These are phyloP conservation scores for Capillidium heterosporum DNA, from an alignment of 371 early-diverging fungal genomes.

Conservation along the genomic window DNA sequence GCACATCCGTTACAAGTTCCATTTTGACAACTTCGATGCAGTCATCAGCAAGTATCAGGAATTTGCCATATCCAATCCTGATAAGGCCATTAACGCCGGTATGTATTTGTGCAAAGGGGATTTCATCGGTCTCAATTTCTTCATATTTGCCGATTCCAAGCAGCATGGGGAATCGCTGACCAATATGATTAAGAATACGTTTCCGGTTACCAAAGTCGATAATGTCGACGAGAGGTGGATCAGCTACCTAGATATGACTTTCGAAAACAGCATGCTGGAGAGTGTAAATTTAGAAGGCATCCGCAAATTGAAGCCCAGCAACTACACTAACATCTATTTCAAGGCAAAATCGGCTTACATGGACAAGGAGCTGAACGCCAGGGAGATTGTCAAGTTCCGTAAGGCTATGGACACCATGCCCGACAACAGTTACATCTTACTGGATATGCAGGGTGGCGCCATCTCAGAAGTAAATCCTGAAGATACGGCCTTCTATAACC, in stretches of 20 bases:
- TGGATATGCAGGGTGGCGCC: constrained; percentile 4
- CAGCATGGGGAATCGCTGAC: too few relatives aligned
- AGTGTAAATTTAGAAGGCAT: background rate
- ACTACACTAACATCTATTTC: background rate
- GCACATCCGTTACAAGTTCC: constrained; percentile 1
- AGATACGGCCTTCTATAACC: background rate
- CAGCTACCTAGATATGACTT: too few relatives aligned
- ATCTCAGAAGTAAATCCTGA: background rate
- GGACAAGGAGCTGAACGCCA: background rate
- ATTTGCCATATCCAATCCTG: background rate
- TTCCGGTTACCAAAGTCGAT: too few relatives aligned
- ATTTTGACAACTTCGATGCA: background rate
- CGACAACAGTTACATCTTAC: background rate
- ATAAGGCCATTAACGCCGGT: background rate
- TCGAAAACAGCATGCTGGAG: too few relatives aligned
- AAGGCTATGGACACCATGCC: background rate
- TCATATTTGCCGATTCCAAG: too few relatives aligned
- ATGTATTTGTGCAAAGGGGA: too few relatives aligned
- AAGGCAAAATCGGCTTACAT: background rate
- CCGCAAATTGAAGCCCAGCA: background rate
- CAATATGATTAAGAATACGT: too few relatives aligned
- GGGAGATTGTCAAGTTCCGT: background rate
- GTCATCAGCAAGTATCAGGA: background rate
- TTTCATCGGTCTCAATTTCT: too few relatives aligned
- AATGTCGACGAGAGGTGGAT: too few relatives aligned